Evolutionary conservation across 441 rosid genomes (phyloP).

Genomic region (Aleurites moluccanus): DNA sequence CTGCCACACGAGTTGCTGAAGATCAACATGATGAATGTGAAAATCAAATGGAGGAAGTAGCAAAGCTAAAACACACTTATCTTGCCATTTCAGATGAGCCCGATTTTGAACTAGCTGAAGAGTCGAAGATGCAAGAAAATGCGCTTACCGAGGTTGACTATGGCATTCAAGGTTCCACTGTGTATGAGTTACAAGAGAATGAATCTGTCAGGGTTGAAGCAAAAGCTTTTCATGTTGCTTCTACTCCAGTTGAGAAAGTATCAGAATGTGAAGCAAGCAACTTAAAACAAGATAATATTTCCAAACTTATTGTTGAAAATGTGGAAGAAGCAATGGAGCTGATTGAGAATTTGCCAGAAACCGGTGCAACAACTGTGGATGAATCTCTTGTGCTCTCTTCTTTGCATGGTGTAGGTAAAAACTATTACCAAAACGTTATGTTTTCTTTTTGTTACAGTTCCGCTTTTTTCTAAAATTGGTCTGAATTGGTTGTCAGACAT

Average conservation of each 20-base stretch:
- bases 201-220: slow-evolving; percentile 2
- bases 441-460: neutral
- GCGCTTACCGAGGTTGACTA: neutral
- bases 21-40: neutral
- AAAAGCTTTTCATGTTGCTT: neutral
- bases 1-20: neutral
- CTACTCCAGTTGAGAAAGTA: slow-evolving; percentile 4
- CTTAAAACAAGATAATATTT: neutral
- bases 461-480: neutral
- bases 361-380: neutral
- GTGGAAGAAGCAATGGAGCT: slow-evolving; percentile 4
- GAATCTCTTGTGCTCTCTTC: slow-evolving; percentile 9
- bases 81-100: slow-evolving; percentile 3
- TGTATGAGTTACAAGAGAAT: slow-evolving; percentile 3
- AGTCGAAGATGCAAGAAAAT: slow-evolving; percentile 14
- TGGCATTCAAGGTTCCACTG: slow-evolving; percentile 11
- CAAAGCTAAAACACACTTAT: neutral
- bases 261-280: neutral
- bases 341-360: slow-evolving; percentile 2
- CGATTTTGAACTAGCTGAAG: neutral
- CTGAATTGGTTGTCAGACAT: slow-evolving; percentile 20
- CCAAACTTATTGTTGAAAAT: slow-evolving; percentile 8
- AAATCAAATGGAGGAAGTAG: slow-evolving; percentile 15
- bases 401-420: slow-evolving; percentile 20
- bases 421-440: neutral